These are phyloP conservation scores for Keithomyces neogunnii DNA, from an alignment of 2,329 filamentous ascomycete species.

Conservation along the genomic window DNA sequence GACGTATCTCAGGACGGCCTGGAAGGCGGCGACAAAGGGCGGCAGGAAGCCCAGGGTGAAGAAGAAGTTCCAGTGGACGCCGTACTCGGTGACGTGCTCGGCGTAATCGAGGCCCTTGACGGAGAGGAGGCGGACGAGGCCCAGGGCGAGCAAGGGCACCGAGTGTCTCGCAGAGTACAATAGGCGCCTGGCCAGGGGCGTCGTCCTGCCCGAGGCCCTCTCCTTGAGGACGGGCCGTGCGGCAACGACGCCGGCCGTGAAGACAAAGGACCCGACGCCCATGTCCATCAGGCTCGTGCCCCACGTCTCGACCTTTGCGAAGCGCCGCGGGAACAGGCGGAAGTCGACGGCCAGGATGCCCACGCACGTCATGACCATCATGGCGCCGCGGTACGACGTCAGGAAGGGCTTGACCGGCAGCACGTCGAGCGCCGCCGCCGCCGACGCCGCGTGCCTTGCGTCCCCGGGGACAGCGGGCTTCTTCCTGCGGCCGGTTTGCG, in stretches of 20 bases:
- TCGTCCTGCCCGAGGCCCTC: conserved; percentile 39
- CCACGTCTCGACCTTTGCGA: conserved; percentile 99
- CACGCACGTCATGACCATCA: conserved; percentile 84
- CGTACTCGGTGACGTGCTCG: conserved; percentile 95
- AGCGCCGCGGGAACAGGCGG: conserved; percentile 80
- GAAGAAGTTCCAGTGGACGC: conserved; percentile 99
- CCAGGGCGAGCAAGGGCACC: conserved; percentile 71
- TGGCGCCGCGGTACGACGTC: conserved; percentile 80
- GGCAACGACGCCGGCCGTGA: conserved; percentile 84
- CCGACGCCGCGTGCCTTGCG: neutral
- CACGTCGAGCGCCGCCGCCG: conserved; percentile 19
- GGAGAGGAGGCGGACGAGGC: conserved; percentile 71
- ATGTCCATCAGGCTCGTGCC: conserved; percentile 98
- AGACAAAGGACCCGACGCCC: conserved; percentile 95
- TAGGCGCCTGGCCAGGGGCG: conserved; percentile 50
- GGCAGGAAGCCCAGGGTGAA: conserved; percentile 87
- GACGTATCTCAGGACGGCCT: conserved; percentile 59
- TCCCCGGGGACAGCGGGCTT: neutral
- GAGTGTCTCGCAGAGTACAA: conserved; percentile 67
- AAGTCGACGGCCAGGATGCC: conserved; percentile 98
- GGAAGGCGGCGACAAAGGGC: conserved; percentile 78
- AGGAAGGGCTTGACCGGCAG: conserved; percentile 86
- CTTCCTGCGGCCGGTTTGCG: conserved; percentile 26
- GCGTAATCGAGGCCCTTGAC: conserved; percentile 95
- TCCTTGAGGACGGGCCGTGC: conserved; percentile 72